Percentiles rank a stretch among this genome's conserved stretches.
phyloP scores from a whole-genome alignment of 768 basidiomycete genomes.

The Termitomyces bulborhizus region DNA sequence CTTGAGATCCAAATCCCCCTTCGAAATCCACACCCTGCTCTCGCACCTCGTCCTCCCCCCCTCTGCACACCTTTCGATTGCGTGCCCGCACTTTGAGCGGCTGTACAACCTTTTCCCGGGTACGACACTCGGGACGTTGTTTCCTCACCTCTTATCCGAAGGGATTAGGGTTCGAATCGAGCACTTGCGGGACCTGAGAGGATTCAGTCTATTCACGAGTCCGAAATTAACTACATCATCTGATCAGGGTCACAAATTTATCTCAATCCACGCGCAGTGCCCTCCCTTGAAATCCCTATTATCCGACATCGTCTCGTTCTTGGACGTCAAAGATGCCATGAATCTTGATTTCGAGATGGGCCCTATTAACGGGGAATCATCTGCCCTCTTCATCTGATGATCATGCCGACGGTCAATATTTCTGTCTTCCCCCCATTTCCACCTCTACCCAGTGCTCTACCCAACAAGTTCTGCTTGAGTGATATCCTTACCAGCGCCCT shows the following conservation, averaged over 20 bases:
- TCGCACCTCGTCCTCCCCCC: neutral
- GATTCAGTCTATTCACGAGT: slow-evolving; percentile 40
- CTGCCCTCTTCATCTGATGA: no score
- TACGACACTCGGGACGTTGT: neutral
- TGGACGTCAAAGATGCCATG: neutral
- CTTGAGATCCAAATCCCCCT: neutral
- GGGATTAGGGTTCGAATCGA: neutral
- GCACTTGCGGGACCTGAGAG: slow-evolving; percentile 21
- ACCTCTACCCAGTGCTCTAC: no score
- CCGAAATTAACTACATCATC: neutral
- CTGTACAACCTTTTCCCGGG: neutral
- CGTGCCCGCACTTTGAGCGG: neutral
- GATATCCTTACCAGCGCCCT: no score
- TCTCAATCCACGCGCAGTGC: neutral
- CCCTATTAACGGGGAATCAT: no score
- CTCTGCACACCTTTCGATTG: neutral
- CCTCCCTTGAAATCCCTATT: neutral
- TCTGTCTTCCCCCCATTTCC: no score
- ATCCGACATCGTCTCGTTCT: neutral
- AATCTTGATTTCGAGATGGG: neutral
- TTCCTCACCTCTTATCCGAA: neutral
- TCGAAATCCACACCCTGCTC: neutral
- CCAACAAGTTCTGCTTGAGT: no score
- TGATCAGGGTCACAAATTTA: no score
- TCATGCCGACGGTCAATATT: no score